A percentile compares a stretch with the other conserved stretches of the same genome.
These are phyloP conservation scores for Monilinia aucupariae DNA, from an alignment of 2,329 filamentous ascomycete genomes.

Conservation along the genomic window DNA sequence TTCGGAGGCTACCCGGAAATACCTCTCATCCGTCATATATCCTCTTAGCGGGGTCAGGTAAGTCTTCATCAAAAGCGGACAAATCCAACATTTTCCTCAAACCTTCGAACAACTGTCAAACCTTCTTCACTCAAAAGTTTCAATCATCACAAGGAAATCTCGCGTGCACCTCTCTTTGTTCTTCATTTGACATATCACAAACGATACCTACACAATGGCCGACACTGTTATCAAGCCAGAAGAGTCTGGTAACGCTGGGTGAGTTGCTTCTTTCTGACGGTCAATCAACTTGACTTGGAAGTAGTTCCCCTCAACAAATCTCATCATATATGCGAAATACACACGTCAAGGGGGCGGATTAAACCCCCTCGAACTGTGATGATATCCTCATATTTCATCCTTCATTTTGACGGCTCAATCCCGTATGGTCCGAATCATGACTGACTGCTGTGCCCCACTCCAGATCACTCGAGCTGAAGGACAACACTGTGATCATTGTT, in stretches of 20 bases:
- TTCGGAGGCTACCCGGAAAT: slow-evolving; percentile 14
- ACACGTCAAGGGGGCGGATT: slow-evolving; percentile 5
- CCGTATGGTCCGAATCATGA: slow-evolving; percentile 36
- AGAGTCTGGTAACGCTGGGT: slow-evolving; percentile 47
- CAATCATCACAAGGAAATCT: slow-evolving; percentile 18
- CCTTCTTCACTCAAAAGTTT: slow-evolving; percentile 17
- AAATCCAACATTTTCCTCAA: slow-evolving; percentile 8
- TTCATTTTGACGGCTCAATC: neutral
- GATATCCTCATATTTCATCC: neutral
- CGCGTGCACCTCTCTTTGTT: neutral
- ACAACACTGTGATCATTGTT: slow-evolving; percentile 95
- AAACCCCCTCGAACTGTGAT: slow-evolving; percentile 18
- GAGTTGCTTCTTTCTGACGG: slow-evolving; percentile 36
- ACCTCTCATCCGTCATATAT: slow-evolving; percentile 10
- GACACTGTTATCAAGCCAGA: slow-evolving; percentile 47
- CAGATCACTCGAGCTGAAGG: slow-evolving; percentile 90
- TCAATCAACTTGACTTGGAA: slow-evolving; percentile 29
- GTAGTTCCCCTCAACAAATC: slow-evolving; percentile 15
- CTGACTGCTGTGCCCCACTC: slow-evolving; percentile 28
- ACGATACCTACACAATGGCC: slow-evolving; percentile 38
- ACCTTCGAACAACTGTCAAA: slow-evolving; percentile 20
- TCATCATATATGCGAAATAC: slow-evolving; percentile 18
- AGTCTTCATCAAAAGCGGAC: slow-evolving; percentile 7
- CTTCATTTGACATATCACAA: neutral
- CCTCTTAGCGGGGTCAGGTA: slow-evolving; percentile 14